phyloP scores from a whole-genome alignment of 176 grass and related monocot genomes.

The Eragrostis curvula region DNA sequence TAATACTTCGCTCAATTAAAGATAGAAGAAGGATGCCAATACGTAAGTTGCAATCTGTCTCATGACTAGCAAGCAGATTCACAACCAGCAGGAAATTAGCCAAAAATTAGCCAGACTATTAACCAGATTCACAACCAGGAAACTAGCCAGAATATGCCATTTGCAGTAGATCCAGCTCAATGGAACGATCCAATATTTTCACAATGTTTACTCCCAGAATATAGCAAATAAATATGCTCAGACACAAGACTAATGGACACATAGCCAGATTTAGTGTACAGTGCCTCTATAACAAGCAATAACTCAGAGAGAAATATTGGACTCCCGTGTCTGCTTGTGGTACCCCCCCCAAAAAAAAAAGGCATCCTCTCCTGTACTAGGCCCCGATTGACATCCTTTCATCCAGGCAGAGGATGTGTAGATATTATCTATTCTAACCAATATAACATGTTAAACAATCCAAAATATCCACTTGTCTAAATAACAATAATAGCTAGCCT shows the following conservation, averaged over 20 bases:
- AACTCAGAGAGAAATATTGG: not conserved
- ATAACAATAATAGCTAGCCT: not conserved
- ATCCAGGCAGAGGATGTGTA: not conserved
- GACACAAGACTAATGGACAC: not conserved
- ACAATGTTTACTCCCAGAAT: not conserved
- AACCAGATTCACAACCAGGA: too few relatives aligned
- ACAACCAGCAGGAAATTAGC: not conserved
- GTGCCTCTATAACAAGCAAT: not conserved
- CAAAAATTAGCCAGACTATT: not conserved
- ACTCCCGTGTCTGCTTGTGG: not conserved
- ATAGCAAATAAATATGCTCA: not conserved
- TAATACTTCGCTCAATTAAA: conserved; percentile 9
- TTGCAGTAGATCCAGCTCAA: not conserved
- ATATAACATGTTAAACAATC: not conserved
- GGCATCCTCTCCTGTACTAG: not conserved
- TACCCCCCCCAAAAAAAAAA: not conserved
- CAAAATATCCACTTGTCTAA: not conserved
- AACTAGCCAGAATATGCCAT: not conserved
- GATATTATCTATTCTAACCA: not conserved
- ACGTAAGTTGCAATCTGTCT: not conserved
- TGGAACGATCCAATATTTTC: not conserved
- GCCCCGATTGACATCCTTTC: not conserved
- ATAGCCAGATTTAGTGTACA: not conserved
- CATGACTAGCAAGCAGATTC: not conserved
- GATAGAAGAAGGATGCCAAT: not conserved